Percentiles rank a stretch among this genome's conserved stretches.
These are phyloP conservation scores for Astrothelium subdiscretum DNA, from an alignment of 495 filamentous ascomycete species.

Conservation along the genomic window DNA sequence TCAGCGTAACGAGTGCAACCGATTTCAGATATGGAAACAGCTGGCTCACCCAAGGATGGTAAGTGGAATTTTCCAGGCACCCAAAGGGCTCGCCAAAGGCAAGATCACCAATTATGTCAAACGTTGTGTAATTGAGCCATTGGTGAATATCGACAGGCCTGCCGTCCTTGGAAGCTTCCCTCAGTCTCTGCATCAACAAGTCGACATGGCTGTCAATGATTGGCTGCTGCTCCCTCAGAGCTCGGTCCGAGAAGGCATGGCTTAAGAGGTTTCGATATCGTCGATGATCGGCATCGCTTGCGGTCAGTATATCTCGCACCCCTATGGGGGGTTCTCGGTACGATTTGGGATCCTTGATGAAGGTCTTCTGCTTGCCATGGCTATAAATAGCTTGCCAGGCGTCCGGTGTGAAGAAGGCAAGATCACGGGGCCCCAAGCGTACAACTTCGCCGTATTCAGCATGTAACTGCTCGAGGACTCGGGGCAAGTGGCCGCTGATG, in stretches of 20 bases:
- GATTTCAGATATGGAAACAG: background rate
- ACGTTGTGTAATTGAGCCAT: conserved; percentile 51
- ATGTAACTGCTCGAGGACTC: conserved; percentile 20
- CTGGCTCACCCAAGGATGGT: conserved; percentile 42
- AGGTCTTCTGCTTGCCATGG: background rate
- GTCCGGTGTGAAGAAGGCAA: conserved; percentile 2
- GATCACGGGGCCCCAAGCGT: background rate
- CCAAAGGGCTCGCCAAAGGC: conserved; percentile 49
- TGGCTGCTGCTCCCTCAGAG: conserved; percentile 2
- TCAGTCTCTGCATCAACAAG: background rate
- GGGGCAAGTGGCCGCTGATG: conserved; percentile 15
- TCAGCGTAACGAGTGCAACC: conserved; percentile 22
- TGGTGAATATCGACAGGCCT: conserved; percentile 32
- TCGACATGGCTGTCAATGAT: conserved; percentile 2
- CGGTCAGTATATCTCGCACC: conserved; percentile 19
- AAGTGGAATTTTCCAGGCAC: conserved; percentile 36
- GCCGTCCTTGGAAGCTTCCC: background rate
- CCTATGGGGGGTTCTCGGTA: conserved; percentile 6
- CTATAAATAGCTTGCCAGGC: background rate
- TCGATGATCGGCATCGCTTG: conserved; percentile 19
- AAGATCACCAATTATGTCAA: conserved; percentile 51
- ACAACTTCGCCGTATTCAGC: conserved; percentile 19
- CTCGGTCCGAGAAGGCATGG: conserved; percentile 4
- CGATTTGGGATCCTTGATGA: conserved; percentile 23
- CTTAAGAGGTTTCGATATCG: conserved; percentile 12